phyloP scores from a whole-genome alignment of 192 early-diverging fungal species.

The Dissophora ornata region DNA sequence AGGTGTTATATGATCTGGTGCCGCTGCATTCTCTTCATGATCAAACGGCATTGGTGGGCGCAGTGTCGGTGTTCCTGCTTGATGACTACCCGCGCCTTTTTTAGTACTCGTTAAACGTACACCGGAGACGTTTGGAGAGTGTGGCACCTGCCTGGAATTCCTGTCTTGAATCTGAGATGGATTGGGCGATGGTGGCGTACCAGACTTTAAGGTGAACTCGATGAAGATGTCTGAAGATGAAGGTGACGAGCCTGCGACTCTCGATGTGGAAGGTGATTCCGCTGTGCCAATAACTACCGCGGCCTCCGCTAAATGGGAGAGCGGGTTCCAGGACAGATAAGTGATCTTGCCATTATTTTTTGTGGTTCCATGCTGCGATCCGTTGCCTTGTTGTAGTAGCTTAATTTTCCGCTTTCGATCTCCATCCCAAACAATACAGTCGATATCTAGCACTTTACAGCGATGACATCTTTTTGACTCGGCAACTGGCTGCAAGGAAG shows the following conservation, averaged over 20 bases:
- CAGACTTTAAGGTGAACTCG: not conserved
- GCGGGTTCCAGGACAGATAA: constrained; percentile 13
- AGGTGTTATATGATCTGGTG: not conserved
- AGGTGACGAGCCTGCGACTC: too few relatives aligned
- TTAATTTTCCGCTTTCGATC: constrained; percentile 29
- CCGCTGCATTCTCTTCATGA: not conserved
- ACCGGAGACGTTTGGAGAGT: too few relatives aligned
- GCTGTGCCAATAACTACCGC: constrained; percentile 9
- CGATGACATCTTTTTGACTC: constrained; percentile 37
- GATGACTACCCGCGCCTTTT: too few relatives aligned
- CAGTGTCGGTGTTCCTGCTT: not conserved
- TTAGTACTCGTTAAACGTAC: too few relatives aligned
- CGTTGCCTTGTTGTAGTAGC: not conserved
- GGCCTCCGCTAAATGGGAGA: constrained; percentile 14
- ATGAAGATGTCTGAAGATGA: not conserved
- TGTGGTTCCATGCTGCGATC: not conserved
- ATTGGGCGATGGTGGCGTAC: not conserved
- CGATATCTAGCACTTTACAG: constrained; percentile 24
- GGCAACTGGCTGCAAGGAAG: constrained; percentile 21
- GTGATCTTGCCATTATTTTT: not conserved
- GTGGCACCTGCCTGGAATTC: too few relatives aligned
- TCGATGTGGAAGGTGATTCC: too few relatives aligned
- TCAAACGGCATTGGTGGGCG: not conserved
- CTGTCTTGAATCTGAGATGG: too few relatives aligned
- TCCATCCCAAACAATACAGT: constrained; percentile 44